Evolutionary conservation across 1,139 yeast genomes (phyloP), one percentile per base, ranked within the genome.

Genomic region (Lodderomyces oxycetoniae): DNA sequence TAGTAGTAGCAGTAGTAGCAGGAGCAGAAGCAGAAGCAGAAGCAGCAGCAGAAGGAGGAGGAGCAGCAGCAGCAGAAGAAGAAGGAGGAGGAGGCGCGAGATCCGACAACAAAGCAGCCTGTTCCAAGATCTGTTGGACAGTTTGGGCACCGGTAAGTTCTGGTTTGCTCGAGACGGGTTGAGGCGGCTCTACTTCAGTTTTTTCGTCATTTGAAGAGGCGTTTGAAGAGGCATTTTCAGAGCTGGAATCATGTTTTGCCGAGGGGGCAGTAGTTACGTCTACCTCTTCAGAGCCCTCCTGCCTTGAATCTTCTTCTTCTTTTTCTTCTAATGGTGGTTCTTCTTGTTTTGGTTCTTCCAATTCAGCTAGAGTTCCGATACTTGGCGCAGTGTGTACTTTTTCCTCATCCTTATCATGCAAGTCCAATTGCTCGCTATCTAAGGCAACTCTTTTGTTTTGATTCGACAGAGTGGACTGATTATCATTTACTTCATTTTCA

Each of bases 371-470:
- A 35, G 15, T 39, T 38, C 19, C 47, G 52, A 31, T 46, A 28
- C 30, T 58, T 3, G 73, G 71, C 0, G 75, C 74, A 7, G 71
- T 66, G 35, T 63, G 64, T 15, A 63, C 60, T 8, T 27, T 27
- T 27, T 59, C 59, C 34, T 67, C 74, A 33, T 66, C 65, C 35
- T 57, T 56, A 31, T 57, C 60, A 14, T 41, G 44, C 32, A 46
- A 45, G 12, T 55, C 66, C 50, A 49, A 56, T 53, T 47, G 70
- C 34, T 74, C 79, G 25, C 76, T 73, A 42, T 82, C 88, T 47
- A 83, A 67, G 1, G 93, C 91, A 6, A 81, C 82, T 37, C 93
- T 63, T 49, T 83, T 83, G 11, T 82, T 83, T 9, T 20, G 28
- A 6, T 36, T 27, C 11, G 33, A 3, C 5, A 10, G 11, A 13